phyloP scores from a whole-genome alignment of 352 stramenopile genomes.

The Peronosclerospora sorghi region DNA sequence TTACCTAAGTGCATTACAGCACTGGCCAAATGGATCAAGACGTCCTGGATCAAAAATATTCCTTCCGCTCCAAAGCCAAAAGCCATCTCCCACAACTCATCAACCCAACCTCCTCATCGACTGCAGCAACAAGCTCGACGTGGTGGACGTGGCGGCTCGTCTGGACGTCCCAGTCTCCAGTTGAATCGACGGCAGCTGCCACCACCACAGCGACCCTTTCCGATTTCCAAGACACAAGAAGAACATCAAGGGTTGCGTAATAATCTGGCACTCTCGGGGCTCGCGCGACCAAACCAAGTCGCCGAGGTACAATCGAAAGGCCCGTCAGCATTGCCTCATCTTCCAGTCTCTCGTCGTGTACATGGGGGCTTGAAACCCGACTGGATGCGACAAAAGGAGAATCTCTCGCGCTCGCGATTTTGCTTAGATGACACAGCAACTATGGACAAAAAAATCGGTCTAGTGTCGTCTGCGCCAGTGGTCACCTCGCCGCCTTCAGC shows the following conservation, averaged over 20 bases:
- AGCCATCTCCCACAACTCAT: slow-evolving; percentile 1
- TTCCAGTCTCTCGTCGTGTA: slow-evolving; percentile 10
- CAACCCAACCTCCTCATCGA: slow-evolving; percentile 7
- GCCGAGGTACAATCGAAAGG: slow-evolving; percentile 2
- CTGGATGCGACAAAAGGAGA: slow-evolving; percentile 58
- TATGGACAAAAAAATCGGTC: slow-evolving; percentile 40
- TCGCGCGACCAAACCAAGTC: neutral
- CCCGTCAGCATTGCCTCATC: slow-evolving; percentile 1
- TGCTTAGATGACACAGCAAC: slow-evolving; percentile 39
- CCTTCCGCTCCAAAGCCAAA: slow-evolving; percentile 8
- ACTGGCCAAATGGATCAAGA: slow-evolving; percentile 65
- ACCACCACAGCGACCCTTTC: slow-evolving; percentile 12
- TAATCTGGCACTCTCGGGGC: slow-evolving; percentile 23
- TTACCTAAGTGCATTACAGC: slow-evolving; percentile 34
- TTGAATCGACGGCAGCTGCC: slow-evolving; percentile 11
- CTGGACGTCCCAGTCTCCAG: slow-evolving; percentile 11
- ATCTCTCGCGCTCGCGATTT: slow-evolving; percentile 48
- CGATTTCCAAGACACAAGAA: neutral
- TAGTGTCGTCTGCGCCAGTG: slow-evolving; percentile 13
- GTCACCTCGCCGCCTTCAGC: slow-evolving; percentile 7
- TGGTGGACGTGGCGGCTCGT: slow-evolving; percentile 12
- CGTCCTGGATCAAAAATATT: slow-evolving; percentile 49
- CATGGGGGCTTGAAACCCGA: slow-evolving; percentile 49
- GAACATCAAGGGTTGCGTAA: slow-evolving; percentile 7
- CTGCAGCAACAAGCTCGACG: slow-evolving; percentile 20